phyloP scores from a whole-genome alignment of 257 asterid species.

The Solanum commersonii region DNA sequence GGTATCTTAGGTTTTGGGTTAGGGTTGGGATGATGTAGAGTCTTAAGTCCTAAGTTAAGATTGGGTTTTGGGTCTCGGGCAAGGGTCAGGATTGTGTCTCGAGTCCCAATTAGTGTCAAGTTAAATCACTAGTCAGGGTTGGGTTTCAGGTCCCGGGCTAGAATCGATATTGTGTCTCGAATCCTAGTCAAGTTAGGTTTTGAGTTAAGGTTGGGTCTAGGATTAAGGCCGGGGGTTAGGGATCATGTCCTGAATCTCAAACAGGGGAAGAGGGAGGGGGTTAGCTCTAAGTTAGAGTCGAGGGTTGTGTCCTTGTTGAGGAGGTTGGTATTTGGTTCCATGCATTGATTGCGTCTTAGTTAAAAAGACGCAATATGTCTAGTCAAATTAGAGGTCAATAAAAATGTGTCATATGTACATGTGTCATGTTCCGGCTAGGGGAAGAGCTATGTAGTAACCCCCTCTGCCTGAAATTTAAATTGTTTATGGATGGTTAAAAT shows the following conservation, averaged over 20 bases:
- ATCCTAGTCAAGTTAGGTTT: too few relatives aligned
- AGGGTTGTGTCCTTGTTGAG: too few relatives aligned
- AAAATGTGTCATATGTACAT: background rate
- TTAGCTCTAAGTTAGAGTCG: background rate
- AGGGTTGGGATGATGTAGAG: background rate
- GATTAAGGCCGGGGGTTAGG: background rate
- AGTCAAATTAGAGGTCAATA: background rate
- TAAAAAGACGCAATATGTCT: too few relatives aligned
- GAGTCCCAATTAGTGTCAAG: background rate
- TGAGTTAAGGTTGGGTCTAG: background rate
- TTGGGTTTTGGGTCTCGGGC: background rate
- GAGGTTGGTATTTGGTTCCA: background rate
- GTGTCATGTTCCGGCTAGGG: background rate
- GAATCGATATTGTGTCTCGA: background rate
- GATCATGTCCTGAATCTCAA: background rate
- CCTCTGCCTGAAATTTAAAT: background rate
- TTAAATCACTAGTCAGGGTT: background rate
- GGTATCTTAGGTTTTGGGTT: background rate
- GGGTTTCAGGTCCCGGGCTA: background rate
- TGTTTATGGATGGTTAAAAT: too few relatives aligned
- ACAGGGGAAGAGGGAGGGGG: background rate
- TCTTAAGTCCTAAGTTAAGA: background rate
- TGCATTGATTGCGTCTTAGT: too few relatives aligned
- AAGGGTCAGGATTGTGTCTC: background rate
- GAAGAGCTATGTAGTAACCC: background rate